phyloP scores from a whole-genome alignment of 108 stramenopile genomes.

The Nannochloropsis gaditana region DNA sequence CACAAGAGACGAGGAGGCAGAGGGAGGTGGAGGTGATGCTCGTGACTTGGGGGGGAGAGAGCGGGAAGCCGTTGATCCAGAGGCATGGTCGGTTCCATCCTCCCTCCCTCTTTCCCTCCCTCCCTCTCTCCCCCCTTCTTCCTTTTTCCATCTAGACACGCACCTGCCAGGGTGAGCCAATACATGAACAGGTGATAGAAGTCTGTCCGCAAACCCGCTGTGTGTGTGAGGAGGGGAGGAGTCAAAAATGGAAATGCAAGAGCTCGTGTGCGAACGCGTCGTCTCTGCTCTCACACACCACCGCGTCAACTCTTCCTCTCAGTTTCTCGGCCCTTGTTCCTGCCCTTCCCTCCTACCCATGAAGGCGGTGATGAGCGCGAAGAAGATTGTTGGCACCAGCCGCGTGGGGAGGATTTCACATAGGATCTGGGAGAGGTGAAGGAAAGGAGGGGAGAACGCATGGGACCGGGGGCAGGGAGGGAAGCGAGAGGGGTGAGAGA shows the following conservation, averaged over 20 bases:
- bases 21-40: slow-evolving; percentile 19
- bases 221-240: too few species aligned
- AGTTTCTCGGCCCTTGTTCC: too few species aligned
- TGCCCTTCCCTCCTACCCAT: too few species aligned
- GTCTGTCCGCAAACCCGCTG: not conserved
- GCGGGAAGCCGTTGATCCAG: too few species aligned
- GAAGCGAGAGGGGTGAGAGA: not conserved
- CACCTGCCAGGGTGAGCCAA: slow-evolving; percentile 6
- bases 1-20: slow-evolving; percentile 19
- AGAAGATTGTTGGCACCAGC: not conserved
- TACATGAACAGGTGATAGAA: slow-evolving; percentile 20
- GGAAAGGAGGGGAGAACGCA: not conserved
- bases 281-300: too few species aligned
- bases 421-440: not conserved
- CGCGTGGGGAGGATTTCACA: not conserved
- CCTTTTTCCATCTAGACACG: too few species aligned
- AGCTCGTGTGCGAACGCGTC: too few species aligned
- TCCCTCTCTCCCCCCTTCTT: not conserved
- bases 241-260: too few species aligned
- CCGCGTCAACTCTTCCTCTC: too few species aligned
- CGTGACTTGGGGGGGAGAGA: not conserved
- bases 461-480: too few species aligned
- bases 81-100: not conserved
- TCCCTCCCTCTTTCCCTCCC: not conserved
- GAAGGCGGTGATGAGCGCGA: not conserved